phyloP scores from a whole-genome alignment of 345 rosid species.

The Sisymbrium irio region DNA sequence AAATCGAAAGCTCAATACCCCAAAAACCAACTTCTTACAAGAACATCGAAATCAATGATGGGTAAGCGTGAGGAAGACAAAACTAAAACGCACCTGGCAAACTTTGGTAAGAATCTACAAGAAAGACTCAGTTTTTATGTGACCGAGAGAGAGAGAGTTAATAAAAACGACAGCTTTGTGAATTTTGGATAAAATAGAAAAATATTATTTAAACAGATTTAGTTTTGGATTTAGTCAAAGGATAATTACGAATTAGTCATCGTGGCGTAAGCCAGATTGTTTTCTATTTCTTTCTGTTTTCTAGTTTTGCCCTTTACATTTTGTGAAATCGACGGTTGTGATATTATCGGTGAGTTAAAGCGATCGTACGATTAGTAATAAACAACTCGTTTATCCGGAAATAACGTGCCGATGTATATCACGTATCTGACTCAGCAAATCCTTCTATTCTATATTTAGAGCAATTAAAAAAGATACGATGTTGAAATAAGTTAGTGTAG shows the following conservation, averaged over 20 bases:
- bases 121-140: not conserved
- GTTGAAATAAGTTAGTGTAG: no score
- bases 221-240: not conserved
- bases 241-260: slow-evolving; percentile 3
- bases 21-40: not conserved
- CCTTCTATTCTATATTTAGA: not conserved
- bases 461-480: not conserved
- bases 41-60: not conserved
- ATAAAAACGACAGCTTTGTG: not conserved
- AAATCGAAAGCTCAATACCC: not conserved
- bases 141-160: not conserved
- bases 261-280: not conserved
- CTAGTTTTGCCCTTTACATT: not conserved
- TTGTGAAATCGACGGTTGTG: slow-evolving; percentile 23
- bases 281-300: not conserved
- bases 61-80: not conserved
- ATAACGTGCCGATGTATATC: not conserved
- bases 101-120: not conserved
- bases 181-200: not conserved
- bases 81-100: not conserved
- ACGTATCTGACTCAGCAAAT: slow-evolving; percentile 22
- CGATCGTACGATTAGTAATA: not conserved
- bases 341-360: slow-evolving; percentile 4
- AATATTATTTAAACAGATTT: not conserved
- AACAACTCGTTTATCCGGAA: slow-evolving; percentile 10